Evolutionary conservation across 257 asterid genomes (phyloP).

Genomic region (Prunella vulgaris): DNA sequence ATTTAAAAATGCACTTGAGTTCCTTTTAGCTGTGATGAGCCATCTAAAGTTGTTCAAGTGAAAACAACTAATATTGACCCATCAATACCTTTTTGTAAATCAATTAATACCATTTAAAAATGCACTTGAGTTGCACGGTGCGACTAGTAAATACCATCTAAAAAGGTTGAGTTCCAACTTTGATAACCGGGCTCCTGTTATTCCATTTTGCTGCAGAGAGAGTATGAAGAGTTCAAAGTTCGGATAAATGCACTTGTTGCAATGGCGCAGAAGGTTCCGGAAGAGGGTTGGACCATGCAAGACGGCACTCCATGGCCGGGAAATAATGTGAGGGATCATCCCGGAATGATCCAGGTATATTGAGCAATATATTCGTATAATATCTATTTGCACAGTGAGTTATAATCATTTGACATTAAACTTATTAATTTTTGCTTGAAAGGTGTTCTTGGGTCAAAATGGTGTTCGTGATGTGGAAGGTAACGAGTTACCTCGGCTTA

Average conservation of each 20-base stretch:
- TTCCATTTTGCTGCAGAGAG: conserved; percentile 58
- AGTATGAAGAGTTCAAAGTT: conserved; percentile 86
- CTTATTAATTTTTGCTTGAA: conserved; percentile 9
- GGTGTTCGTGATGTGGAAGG: conserved; percentile 87
- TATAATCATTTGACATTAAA: background rate
- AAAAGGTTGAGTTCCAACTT: background rate
- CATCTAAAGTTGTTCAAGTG: too few relatives aligned
- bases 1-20: too few relatives aligned
- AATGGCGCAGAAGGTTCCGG: conserved; percentile 90
- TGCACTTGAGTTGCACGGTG: too few relatives aligned
- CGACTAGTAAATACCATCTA: too few relatives aligned
- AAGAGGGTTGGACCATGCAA: conserved; percentile 99
- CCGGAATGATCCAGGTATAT: conserved; percentile 96
- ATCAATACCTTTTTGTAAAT: too few relatives aligned
- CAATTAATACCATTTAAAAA: too few relatives aligned
- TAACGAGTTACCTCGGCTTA: conserved; percentile 83
- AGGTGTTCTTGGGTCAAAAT: conserved; percentile 93
- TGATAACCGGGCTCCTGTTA: background rate
- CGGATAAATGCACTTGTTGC: conserved; percentile 84
- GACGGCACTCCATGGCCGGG: conserved; percentile 99
- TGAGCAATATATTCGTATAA: background rate
- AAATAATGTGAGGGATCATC: conserved; percentile 93
- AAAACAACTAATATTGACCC: too few relatives aligned
- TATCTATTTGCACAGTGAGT: background rate
- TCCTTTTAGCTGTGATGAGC: background rate